Evolutionary conservation across 306 rosid species (phyloP).

Genomic region (Glycine latifolia): DNA sequence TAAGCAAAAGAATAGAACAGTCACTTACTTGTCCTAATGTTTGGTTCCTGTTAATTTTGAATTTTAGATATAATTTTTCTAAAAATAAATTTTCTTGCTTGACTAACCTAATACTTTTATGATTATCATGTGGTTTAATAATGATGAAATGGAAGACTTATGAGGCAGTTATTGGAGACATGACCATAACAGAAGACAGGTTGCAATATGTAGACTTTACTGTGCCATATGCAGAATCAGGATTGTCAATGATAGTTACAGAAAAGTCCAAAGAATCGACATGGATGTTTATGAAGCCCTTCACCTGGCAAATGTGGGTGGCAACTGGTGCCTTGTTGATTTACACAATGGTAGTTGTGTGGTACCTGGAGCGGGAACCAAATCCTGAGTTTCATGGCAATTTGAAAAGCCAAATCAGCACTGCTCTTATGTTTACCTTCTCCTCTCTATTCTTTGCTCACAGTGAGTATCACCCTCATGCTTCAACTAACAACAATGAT

Average conservation of each 20-base stretch:
- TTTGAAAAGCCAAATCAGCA: slow-evolving; percentile 63
- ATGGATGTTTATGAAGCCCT: slow-evolving; percentile 76
- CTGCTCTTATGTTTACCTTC: slow-evolving; percentile 69
- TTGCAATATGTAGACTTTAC: slow-evolving; percentile 66
- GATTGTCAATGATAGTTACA: slow-evolving; percentile 68
- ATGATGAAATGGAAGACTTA: slow-evolving; percentile 56
- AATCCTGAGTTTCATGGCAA: slow-evolving; percentile 68
- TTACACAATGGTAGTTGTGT: slow-evolving; percentile 66
- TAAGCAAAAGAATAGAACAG: background rate
- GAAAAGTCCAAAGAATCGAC: slow-evolving; percentile 46
- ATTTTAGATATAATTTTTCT: background rate
- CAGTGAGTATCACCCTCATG: slow-evolving; percentile 57
- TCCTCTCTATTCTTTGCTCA: slow-evolving; percentile 81
- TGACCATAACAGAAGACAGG: slow-evolving; percentile 62
- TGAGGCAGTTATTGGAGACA: slow-evolving; percentile 71
- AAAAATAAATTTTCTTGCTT: background rate
- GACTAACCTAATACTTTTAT: slow-evolving; percentile 13
- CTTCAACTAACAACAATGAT: slow-evolving; percentile 14
- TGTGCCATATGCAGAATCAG: slow-evolving; percentile 72
- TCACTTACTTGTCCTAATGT: background rate
- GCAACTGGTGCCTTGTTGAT: slow-evolving; percentile 50
- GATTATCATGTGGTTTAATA: slow-evolving; percentile 37
- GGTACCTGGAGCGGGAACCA: slow-evolving; percentile 64
- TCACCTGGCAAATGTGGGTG: slow-evolving; percentile 73
- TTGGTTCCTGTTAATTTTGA: slow-evolving; percentile 14